These are phyloP conservation scores for Sphaerobolus stellatus DNA, from an alignment of 1,284 basidiomycete species.

Conservation along the genomic window DNA sequence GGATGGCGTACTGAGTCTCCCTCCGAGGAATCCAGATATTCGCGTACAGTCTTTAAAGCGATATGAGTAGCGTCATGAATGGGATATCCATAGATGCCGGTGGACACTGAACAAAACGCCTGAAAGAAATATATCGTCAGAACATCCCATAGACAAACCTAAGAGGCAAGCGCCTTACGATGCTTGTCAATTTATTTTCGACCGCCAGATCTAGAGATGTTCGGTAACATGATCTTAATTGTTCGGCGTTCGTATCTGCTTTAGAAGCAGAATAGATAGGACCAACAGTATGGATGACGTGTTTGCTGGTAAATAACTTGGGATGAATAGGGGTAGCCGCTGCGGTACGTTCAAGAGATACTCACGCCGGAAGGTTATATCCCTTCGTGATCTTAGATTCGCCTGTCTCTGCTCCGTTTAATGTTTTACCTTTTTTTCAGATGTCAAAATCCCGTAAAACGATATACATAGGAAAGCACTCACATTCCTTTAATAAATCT, in stretches of 20 bases:
- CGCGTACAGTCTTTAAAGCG: slow-evolving; percentile 59
- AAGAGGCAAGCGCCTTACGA: too few relatives aligned
- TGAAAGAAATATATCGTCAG: slow-evolving; percentile 71
- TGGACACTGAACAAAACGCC: slow-evolving; percentile 82
- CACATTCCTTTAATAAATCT: slow-evolving; percentile 72
- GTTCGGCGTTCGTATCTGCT: slow-evolving; percentile 46
- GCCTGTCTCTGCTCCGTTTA: slow-evolving; percentile 81
- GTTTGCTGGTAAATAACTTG: slow-evolving; percentile 43
- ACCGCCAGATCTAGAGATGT: slow-evolving; percentile 64
- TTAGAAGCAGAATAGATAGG: slow-evolving; percentile 63
- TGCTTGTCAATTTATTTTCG: slow-evolving; percentile 58
- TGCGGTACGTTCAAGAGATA: slow-evolving; percentile 16
- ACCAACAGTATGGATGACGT: slow-evolving; percentile 90
- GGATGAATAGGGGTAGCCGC: not conserved
- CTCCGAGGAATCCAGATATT: slow-evolving; percentile 54
- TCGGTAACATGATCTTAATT: slow-evolving; percentile 73
- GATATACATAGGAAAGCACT: slow-evolving; percentile 6
- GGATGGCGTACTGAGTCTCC: slow-evolving; percentile 46
- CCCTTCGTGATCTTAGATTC: slow-evolving; percentile 81
- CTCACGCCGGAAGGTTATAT: slow-evolving; percentile 69
- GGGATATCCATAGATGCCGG: slow-evolving; percentile 80
- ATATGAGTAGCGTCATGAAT: slow-evolving; percentile 68
- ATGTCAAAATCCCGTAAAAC: slow-evolving; percentile 4
- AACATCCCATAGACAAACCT: slow-evolving; percentile 16
- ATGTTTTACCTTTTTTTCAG: slow-evolving; percentile 47